Conservation (phyloP, 176 grass and related monocot species). For the Oryza coarctata region DNA sequence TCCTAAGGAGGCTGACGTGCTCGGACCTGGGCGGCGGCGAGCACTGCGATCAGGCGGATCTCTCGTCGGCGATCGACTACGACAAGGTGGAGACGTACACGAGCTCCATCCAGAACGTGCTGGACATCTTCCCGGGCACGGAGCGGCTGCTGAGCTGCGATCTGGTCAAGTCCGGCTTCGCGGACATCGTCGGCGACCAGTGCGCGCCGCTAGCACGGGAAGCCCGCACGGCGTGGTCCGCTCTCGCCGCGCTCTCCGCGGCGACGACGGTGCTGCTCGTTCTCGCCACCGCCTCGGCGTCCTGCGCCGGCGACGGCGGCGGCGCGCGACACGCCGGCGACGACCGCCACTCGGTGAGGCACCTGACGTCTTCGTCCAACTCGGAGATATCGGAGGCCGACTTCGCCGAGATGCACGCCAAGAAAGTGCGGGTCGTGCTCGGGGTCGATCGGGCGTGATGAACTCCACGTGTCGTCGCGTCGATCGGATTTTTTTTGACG, state of each 20-base stretch:
- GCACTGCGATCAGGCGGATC: conserved; percentile 46
- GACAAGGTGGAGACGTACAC: conserved; percentile 78
- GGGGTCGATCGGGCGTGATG: neutral
- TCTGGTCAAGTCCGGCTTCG: conserved; percentile 70
- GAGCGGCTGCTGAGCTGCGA: conserved; percentile 73
- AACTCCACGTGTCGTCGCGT: neutral
- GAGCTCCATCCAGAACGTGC: conserved; percentile 79
- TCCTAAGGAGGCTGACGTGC: conserved; percentile 76
- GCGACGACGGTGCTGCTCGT: conserved; percentile 40
- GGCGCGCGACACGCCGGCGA: neutral
- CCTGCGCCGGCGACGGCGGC: neutral
- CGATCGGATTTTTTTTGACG: conserved; percentile 13
- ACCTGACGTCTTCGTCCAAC: conserved; percentile 50
- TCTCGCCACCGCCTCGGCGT: neutral
- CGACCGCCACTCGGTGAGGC: conserved; percentile 48
- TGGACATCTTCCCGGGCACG: conserved; percentile 85
- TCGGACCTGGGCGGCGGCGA: conserved; percentile 47
- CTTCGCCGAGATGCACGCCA: conserved; percentile 41
- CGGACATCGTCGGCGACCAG: conserved; percentile 61
- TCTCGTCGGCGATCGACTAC: conserved; percentile 73
- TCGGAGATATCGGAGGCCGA: conserved; percentile 49
- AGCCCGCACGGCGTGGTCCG: conserved; percentile 49
- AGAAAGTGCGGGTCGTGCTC: conserved; percentile 29
- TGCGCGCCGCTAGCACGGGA: conserved; percentile 59
- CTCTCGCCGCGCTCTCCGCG: conserved; percentile 44